A percentile compares a stretch with the other conserved stretches of the same genome.
Evolutionary conservation across 805 yeast genomes (phyloP).

Genomic region (Lipomyces yamadae): DNA sequence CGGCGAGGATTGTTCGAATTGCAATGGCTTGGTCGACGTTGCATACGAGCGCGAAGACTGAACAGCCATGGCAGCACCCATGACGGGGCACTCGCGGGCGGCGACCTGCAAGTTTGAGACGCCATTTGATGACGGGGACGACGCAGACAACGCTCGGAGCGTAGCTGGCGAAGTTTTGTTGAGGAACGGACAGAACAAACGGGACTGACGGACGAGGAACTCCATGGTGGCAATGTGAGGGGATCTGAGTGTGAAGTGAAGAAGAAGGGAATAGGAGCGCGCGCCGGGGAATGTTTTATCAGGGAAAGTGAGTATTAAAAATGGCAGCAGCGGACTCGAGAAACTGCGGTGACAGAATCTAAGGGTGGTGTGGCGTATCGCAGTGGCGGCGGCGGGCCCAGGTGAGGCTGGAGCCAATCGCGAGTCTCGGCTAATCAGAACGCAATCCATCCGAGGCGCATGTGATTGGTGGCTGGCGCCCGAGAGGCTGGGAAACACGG

Average conservation of each 20-base stretch:
- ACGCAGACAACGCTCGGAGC: conserved; percentile 59
- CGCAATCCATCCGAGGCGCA: not conserved
- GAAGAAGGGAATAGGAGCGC: not conserved
- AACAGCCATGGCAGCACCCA: conserved; percentile 72
- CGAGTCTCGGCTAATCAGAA: not conserved
- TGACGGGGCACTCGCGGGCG: conserved; percentile 86
- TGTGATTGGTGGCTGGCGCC: not conserved
- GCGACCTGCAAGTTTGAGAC: conserved; percentile 48
- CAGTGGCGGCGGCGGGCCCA: not conserved
- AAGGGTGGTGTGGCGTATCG: not conserved
- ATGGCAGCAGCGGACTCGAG: too few relatives aligned
- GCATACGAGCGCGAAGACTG: conserved; percentile 33
- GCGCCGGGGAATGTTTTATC: not conserved
- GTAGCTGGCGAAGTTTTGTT: conserved; percentile 60
- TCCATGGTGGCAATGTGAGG: conserved; percentile 63
- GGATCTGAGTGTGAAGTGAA: not conserved
- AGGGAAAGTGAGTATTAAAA: not conserved
- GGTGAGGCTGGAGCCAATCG: not conserved
- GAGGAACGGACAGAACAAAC: conserved; percentile 84
- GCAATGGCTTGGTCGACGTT: conserved; percentile 33
- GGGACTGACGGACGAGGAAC: conserved; percentile 72
- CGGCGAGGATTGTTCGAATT: conserved; percentile 32
- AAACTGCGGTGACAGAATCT: not conserved
- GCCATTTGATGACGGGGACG: conserved; percentile 33
- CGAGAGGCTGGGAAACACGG: too few relatives aligned